Evolutionary conservation across 805 yeast genomes (phyloP).

Genomic region (Kuraishia piskuri): DNA sequence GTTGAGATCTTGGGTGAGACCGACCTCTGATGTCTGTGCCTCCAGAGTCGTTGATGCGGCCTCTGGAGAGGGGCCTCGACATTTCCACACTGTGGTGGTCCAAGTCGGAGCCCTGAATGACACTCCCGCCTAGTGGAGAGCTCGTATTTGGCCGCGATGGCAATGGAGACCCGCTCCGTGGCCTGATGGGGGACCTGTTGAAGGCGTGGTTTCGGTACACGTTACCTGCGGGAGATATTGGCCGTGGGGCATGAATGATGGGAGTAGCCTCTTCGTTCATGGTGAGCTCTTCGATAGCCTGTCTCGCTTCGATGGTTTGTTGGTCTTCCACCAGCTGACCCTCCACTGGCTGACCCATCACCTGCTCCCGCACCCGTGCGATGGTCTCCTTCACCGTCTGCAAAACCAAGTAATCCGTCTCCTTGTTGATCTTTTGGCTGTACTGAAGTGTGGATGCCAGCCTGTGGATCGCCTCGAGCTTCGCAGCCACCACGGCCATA

Average conservation of each 20-base stretch:
- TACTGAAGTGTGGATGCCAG: slow-evolving; percentile 68
- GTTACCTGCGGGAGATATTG: neutral
- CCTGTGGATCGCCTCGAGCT: slow-evolving; percentile 62
- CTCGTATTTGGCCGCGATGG: neutral
- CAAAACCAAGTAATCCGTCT: slow-evolving; percentile 65
- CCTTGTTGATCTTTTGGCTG: slow-evolving; percentile 67
- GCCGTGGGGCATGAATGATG: neutral
- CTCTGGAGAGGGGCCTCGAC: neutral
- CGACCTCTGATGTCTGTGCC: too few species aligned
- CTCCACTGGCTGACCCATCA: neutral
- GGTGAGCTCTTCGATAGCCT: too few species aligned
- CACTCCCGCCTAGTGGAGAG: neutral
- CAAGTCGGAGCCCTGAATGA: neutral
- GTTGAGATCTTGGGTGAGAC: too few species aligned
- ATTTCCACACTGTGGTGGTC: neutral
- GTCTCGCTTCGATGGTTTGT: too few species aligned
- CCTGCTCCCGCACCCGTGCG: slow-evolving; percentile 33
- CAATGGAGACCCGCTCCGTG: neutral
- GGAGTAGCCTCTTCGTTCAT: too few species aligned
- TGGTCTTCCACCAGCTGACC: neutral
- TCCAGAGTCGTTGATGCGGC: neutral
- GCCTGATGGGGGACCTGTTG: neutral
- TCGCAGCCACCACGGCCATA: slow-evolving; percentile 45
- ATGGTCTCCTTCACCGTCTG: slow-evolving; percentile 58
- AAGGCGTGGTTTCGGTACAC: too few species aligned